These are phyloP conservation scores for Dendrothele bispora DNA, from an alignment of 768 basidiomycete species.

Conservation along the genomic window DNA sequence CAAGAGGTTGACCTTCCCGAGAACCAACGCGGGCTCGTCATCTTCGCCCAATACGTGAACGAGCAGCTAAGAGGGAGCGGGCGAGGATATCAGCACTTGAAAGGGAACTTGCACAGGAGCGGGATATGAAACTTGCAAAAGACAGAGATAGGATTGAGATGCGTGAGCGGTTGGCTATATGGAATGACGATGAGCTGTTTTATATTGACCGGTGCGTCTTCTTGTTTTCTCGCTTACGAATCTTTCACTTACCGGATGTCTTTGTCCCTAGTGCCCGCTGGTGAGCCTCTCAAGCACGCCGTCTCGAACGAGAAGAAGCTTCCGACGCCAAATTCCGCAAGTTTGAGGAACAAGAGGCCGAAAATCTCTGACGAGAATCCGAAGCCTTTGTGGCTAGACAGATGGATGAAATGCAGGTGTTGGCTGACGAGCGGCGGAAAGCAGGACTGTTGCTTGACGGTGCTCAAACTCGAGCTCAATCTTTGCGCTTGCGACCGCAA, in stretches of 20 bases:
- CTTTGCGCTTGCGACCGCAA: slow-evolving; percentile 62
- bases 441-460: slow-evolving; percentile 89
- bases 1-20: slow-evolving; percentile 97
- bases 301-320: slow-evolving; percentile 74
- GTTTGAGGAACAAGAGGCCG: slow-evolving; percentile 83
- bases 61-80: slow-evolving; percentile 86
- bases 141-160: slow-evolving; percentile 81
- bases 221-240: too few species aligned
- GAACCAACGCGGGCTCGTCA: slow-evolving; percentile 86
- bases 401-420: slow-evolving; percentile 92
- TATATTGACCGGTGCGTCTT: slow-evolving; percentile 80
- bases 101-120: slow-evolving; percentile 71
- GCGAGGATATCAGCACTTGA: slow-evolving; percentile 76
- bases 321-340: slow-evolving; percentile 81
- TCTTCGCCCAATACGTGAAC: slow-evolving; percentile 92
- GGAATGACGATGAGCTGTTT: slow-evolving; percentile 91
- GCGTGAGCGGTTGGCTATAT: slow-evolving; percentile 77
- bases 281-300: slow-evolving; percentile 73
- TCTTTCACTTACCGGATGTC: slow-evolving; percentile 4
- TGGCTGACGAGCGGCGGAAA: slow-evolving; percentile 87
- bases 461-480: slow-evolving; percentile 81
- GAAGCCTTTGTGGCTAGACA: slow-evolving; percentile 92
- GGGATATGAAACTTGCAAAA: slow-evolving; percentile 72
- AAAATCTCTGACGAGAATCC: slow-evolving; percentile 83
- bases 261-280: slow-evolving; percentile 62